Percentiles rank a stretch among this genome's conserved stretches.
Evolutionary conservation across 805 yeast genomes (phyloP).

Genomic region (Yarrowia sp.): DNA sequence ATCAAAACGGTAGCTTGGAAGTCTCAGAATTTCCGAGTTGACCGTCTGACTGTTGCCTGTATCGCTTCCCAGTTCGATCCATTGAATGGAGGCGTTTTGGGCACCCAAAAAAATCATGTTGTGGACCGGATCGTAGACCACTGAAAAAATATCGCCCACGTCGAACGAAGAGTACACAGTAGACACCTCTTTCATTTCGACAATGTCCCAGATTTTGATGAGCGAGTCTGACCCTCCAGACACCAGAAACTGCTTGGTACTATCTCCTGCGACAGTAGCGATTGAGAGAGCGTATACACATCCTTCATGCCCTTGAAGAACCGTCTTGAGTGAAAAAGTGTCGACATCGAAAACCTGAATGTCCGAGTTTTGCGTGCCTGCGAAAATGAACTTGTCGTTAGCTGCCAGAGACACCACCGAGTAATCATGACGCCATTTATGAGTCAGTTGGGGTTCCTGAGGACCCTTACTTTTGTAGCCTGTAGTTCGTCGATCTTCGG

Average conservation of each 20-base stretch:
- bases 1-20: slow-evolving; percentile 70
- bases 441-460: slow-evolving; percentile 44
- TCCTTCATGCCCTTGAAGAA: slow-evolving; percentile 62
- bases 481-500: slow-evolving; percentile 11
- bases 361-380: slow-evolving; percentile 87
- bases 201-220: slow-evolving; percentile 78
- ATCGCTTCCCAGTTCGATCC: slow-evolving; percentile 49
- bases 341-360: slow-evolving; percentile 67
- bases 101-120: slow-evolving; percentile 79
- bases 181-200: slow-evolving; percentile 46
- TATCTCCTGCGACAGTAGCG: slow-evolving; percentile 35
- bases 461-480: slow-evolving; percentile 4
- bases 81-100: slow-evolving; percentile 85
- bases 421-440: slow-evolving; percentile 71
- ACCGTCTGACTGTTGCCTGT: slow-evolving; percentile 34
- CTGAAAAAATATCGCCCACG: slow-evolving; percentile 89
- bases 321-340: slow-evolving; percentile 56
- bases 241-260: slow-evolving; percentile 56
- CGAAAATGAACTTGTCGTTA: slow-evolving; percentile 49
- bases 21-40: slow-evolving; percentile 31
- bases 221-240: slow-evolving; percentile 90
- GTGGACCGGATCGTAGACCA: slow-evolving; percentile 61
- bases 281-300: slow-evolving; percentile 65
- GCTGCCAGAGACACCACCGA: slow-evolving; percentile 63
- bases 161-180: slow-evolving; percentile 82